Conservation (phyloP, 2,329 filamentous ascomycete genomes). For the Ophiostoma fasciatum region DNA sequence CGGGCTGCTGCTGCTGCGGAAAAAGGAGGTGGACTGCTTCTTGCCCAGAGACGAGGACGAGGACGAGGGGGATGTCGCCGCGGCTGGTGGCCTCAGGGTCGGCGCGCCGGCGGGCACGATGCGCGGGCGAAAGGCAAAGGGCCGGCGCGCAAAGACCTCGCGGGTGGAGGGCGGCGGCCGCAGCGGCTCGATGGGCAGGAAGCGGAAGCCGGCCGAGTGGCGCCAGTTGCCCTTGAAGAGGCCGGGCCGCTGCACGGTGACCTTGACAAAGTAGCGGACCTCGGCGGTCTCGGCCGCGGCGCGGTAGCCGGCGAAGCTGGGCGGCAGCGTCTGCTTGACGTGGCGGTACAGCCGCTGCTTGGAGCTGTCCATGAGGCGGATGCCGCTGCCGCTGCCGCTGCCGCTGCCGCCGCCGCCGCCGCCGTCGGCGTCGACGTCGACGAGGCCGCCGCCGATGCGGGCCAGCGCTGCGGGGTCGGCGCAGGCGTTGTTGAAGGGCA, state of each 20-base stretch:
- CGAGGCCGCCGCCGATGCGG: conserved; percentile 36
- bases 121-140: conserved; percentile 39
- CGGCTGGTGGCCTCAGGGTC: conserved; percentile 10
- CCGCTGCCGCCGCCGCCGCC: conserved; percentile 21
- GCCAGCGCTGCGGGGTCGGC: conserved; percentile 37
- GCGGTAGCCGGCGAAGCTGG: conserved; percentile 76
- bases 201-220: conserved; percentile 55
- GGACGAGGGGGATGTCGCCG: too few species aligned
- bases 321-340: conserved; percentile 74
- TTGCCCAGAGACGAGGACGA: conserved; percentile 19
- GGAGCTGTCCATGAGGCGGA: conserved; percentile 47
- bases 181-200: conserved; percentile 85
- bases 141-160: conserved; percentile 72
- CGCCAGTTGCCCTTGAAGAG: conserved; percentile 86
- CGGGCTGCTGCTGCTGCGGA: conserved; percentile 24
- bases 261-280: conserved; percentile 88
- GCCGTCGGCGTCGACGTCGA: conserved; percentile 36
- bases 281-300: conserved; percentile 78
- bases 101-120: conserved; percentile 15
- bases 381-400: conserved; percentile 33
- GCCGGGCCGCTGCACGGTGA: conserved; percentile 78
- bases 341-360: conserved; percentile 52
- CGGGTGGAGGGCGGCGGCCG: conserved; percentile 50
- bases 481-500: conserved; percentile 64
- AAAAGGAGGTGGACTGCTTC: conserved; percentile 31